These are phyloP conservation scores for Dictyophora rubrovolvata DNA, from an alignment of 768 basidiomycete genomes.

Conservation along the genomic window DNA sequence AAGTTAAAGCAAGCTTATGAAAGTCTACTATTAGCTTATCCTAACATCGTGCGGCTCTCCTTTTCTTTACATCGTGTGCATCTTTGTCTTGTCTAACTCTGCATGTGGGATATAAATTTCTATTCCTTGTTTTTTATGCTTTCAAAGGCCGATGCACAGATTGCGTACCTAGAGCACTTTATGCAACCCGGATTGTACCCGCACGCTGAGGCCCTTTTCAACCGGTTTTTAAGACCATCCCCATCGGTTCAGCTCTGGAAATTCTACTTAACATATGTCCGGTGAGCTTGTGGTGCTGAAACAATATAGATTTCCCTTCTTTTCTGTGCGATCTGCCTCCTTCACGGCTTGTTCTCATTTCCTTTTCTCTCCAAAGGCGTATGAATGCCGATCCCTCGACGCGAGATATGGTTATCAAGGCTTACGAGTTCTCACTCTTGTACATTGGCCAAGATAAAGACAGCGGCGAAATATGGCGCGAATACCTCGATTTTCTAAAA, in stretches of 20 bases:
- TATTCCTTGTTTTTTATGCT: slow-evolving; percentile 8
- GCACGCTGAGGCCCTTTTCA: slow-evolving; percentile 83
- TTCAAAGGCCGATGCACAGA: slow-evolving; percentile 66
- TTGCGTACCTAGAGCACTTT: slow-evolving; percentile 74
- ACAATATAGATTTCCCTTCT: not conserved
- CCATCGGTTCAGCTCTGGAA: slow-evolving; percentile 88
- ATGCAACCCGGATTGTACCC: slow-evolving; percentile 55
- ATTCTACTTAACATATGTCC: slow-evolving; percentile 89
- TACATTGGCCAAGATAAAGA: slow-evolving; percentile 89
- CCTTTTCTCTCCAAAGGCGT: slow-evolving; percentile 34
- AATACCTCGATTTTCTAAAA: slow-evolving; percentile 85
- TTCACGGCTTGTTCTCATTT: slow-evolving; percentile 10
- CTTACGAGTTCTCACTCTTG: slow-evolving; percentile 88
- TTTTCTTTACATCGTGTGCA: slow-evolving; percentile 13
- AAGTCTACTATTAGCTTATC: slow-evolving; percentile 72
- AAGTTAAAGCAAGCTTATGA: slow-evolving; percentile 78
- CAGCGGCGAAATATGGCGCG: slow-evolving; percentile 85
- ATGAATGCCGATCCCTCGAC: slow-evolving; percentile 56
- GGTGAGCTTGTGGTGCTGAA: slow-evolving; percentile 37
- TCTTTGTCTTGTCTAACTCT: slow-evolving; percentile 3
- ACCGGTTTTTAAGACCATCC: slow-evolving; percentile 72
- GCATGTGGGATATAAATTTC: not conserved
- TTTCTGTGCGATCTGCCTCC: not conserved
- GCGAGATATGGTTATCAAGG: slow-evolving; percentile 71
- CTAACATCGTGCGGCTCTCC: slow-evolving; percentile 72